Percentiles rank a stretch among this genome's conserved stretches.
Conservation (phyloP, 345 rosid species). For the Euphorbia peplus region DNA sequence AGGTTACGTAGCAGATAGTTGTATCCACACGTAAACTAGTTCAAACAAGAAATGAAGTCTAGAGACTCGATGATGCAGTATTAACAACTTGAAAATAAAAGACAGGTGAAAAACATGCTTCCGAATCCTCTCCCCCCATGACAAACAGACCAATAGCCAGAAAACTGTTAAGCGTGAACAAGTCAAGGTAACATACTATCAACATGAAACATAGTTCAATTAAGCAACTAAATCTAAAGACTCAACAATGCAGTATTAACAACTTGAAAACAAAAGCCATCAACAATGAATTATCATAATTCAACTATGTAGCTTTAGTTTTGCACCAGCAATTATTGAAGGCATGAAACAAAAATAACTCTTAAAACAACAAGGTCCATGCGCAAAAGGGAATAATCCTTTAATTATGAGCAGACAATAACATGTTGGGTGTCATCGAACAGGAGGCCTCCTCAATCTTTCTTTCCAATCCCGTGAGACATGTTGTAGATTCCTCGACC, state of each 20-base stretch:
- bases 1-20: too few relatives aligned
- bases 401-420: conserved; percentile 10
- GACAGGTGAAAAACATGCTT: too few relatives aligned
- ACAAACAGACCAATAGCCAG: too few relatives aligned
- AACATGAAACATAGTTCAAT: neutral
- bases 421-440: too few relatives aligned
- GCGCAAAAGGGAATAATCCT: conserved; percentile 19
- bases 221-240: neutral
- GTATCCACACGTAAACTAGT: too few relatives aligned
- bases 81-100: too few relatives aligned
- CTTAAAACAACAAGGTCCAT: conserved; percentile 10
- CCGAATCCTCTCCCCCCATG: too few relatives aligned
- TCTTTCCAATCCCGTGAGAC: conserved; percentile 83
- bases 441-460: conserved; percentile 49
- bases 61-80: too few relatives aligned
- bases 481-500: conserved; percentile 83
- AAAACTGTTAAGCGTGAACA: too few relatives aligned
- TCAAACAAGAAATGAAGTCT: neutral
- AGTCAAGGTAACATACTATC: too few relatives aligned
- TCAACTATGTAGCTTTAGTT: conserved; percentile 1
- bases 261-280: conserved; percentile 1
- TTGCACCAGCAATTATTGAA: conserved; percentile 44
- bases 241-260: neutral
- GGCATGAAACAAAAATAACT: conserved; percentile 19
- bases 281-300: conserved; percentile 4